These are phyloP conservation scores for Filosporella fistucella DNA, from an alignment of 495 filamentous ascomycete genomes.

Conservation along the genomic window DNA sequence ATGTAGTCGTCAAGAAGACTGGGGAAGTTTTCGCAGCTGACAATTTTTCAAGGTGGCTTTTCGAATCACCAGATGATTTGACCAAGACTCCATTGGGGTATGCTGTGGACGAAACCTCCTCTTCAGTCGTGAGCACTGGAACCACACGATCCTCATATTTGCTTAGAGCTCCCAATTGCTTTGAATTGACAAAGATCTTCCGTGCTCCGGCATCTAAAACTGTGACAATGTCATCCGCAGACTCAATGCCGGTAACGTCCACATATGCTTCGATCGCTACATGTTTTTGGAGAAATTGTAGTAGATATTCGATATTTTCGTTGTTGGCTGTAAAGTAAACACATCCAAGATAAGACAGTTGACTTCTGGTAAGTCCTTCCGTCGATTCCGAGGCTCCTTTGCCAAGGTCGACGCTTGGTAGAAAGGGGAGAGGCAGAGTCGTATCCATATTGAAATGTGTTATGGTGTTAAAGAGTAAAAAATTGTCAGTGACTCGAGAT, in stretches of 20 bases:
- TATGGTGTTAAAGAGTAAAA: not conserved
- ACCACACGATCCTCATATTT: slow-evolving; percentile 55
- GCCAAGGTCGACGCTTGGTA: slow-evolving; percentile 53
- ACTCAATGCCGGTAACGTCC: slow-evolving; percentile 67
- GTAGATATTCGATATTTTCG: slow-evolving; percentile 52
- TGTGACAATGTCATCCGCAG: slow-evolving; percentile 65
- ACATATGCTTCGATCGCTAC: slow-evolving; percentile 65
- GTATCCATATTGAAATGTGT: slow-evolving; percentile 42
- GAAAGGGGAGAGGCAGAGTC: slow-evolving; percentile 49
- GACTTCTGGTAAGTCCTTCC: slow-evolving; percentile 57
- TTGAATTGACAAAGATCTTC: slow-evolving; percentile 74
- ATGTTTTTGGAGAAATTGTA: slow-evolving; percentile 63
- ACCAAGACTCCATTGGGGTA: slow-evolving; percentile 19
- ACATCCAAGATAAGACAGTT: slow-evolving; percentile 73
- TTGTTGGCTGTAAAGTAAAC: slow-evolving; percentile 64
- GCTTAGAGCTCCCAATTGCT: slow-evolving; percentile 55
- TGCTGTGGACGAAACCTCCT: slow-evolving; percentile 24
- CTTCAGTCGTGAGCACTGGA: slow-evolving; percentile 36
- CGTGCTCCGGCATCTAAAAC: slow-evolving; percentile 84
- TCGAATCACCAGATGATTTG: slow-evolving; percentile 16
- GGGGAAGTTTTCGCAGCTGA: slow-evolving; percentile 38
- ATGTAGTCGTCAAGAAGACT: slow-evolving; percentile 40
- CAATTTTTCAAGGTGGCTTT: slow-evolving; percentile 34
- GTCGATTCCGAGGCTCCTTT: slow-evolving; percentile 40
- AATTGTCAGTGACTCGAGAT: not conserved